A percentile compares a stretch with the other conserved stretches of the same genome.
Evolutionary conservation across 768 basidiomycete genomes (phyloP).

Genomic region (Tephrocybe sp.): DNA sequence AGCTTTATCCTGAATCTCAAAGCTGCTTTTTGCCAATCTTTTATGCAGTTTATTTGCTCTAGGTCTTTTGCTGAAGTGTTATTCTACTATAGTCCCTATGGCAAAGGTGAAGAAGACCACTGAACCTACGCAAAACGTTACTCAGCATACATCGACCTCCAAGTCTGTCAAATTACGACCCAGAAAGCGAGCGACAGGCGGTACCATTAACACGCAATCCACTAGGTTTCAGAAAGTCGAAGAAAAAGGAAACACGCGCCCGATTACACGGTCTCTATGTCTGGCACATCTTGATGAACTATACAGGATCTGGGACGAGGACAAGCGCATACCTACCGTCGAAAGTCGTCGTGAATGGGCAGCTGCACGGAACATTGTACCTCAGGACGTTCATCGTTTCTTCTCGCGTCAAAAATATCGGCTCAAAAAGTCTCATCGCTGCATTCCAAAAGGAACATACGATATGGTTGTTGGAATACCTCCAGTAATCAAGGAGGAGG

Average conservation of each 20-base stretch:
- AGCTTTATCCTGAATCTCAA: too few species aligned
- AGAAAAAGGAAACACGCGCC: slow-evolving; percentile 1
- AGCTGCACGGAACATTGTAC: slow-evolving; percentile 34
- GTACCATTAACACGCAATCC: neutral
- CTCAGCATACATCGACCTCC: slow-evolving; percentile 15
- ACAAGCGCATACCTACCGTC: slow-evolving; percentile 36
- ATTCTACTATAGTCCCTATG: neutral
- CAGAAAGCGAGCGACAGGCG: neutral
- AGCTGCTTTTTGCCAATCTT: too few species aligned
- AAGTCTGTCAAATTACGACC: slow-evolving; percentile 13
- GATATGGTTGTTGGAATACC: slow-evolving; percentile 36
- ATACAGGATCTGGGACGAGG: slow-evolving; percentile 31
- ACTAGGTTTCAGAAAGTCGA: slow-evolving; percentile 2
- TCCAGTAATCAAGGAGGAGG: slow-evolving; percentile 20
- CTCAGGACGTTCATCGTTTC: slow-evolving; percentile 35
- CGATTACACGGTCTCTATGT: slow-evolving; percentile 5
- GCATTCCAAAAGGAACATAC: slow-evolving; percentile 33
- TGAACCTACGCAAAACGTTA: neutral
- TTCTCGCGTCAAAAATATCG: slow-evolving; percentile 33
- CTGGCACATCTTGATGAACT: slow-evolving; percentile 34
- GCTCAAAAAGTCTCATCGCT: slow-evolving; percentile 26
- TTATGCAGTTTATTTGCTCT: too few species aligned
- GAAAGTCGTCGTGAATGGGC: slow-evolving; percentile 39
- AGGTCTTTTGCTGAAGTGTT: neutral
- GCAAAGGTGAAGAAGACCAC: slow-evolving; percentile 2